Conservation (phyloP, 176 grass and related monocot species). For the Cenchrus americanus region DNA sequence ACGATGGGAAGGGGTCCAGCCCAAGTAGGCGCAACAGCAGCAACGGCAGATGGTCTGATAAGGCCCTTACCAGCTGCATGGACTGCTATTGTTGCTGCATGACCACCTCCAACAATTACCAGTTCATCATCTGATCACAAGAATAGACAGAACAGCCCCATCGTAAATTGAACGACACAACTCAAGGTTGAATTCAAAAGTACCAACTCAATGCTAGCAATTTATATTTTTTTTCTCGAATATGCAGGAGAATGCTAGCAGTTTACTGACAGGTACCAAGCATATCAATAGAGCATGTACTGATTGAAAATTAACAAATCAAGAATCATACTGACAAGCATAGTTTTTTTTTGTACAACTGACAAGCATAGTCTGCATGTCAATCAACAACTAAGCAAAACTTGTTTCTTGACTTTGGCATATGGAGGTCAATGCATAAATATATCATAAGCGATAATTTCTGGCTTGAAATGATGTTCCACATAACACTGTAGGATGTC, state of each 20-base stretch:
- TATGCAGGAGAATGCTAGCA: no score
- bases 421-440: slow-evolving; percentile 3
- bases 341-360: neutral
- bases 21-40: slow-evolving; percentile 96
- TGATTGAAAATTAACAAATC: neutral
- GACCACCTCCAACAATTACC: slow-evolving; percentile 89
- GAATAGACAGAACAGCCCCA: slow-evolving; percentile 32
- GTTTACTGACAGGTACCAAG: no score
- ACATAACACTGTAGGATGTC: neutral
- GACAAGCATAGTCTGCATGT: neutral
- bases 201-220: neutral
- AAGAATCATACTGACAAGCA: neutral
- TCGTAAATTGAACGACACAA: slow-evolving; percentile 9
- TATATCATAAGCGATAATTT: slow-evolving; percentile 23
- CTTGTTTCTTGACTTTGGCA: neutral
- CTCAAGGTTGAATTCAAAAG: slow-evolving; percentile 16
- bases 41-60: slow-evolving; percentile 69
- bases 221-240: no score
- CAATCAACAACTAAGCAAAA: neutral
- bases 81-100: slow-evolving; percentile 90
- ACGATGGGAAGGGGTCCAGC: slow-evolving; percentile 93
- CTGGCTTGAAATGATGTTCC: slow-evolving; percentile 1
- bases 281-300: no score
- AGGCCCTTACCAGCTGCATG: slow-evolving; percentile 82
- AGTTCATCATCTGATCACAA: slow-evolving; percentile 60